Evolutionary conservation across 768 basidiomycete species (phyloP).

Genomic region (Leucosporidium yakuticum): DNA sequence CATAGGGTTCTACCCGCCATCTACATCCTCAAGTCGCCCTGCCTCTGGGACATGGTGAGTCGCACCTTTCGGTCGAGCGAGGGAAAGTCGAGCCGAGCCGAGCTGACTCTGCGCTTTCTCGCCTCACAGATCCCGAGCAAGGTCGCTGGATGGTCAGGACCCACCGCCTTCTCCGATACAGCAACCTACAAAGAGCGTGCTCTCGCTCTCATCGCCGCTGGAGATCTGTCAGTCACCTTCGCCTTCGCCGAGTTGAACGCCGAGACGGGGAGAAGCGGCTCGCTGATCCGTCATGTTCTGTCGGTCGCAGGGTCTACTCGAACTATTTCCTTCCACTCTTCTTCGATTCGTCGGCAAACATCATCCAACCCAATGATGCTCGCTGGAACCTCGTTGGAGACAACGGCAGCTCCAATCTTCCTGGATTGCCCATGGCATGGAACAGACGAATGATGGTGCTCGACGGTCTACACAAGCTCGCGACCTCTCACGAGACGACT

Average conservation of each 20-base stretch:
- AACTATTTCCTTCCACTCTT: slow-evolving; percentile 27
- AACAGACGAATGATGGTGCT: slow-evolving; percentile 23
- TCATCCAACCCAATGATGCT: slow-evolving; percentile 29
- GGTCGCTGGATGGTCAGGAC: slow-evolving; percentile 8
- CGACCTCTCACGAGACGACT: slow-evolving; percentile 20
- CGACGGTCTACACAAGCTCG: slow-evolving; percentile 18
- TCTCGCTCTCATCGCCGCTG: slow-evolving; percentile 16
- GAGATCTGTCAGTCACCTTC: slow-evolving; percentile 19
- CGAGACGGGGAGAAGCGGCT: background rate
- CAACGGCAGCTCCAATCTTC: background rate
- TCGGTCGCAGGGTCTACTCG: background rate
- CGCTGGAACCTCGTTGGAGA: slow-evolving; percentile 5
- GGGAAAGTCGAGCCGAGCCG: too few relatives aligned
- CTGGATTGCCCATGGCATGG: slow-evolving; percentile 22
- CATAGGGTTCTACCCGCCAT: slow-evolving; percentile 20
- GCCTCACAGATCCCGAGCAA: background rate
- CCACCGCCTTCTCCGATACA: slow-evolving; percentile 12
- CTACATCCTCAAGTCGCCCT: slow-evolving; percentile 26
- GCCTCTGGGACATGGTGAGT: slow-evolving; percentile 20
- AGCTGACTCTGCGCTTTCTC: background rate
- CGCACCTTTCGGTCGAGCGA: background rate
- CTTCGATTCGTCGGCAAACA: slow-evolving; percentile 10
- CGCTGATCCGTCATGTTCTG: background rate
- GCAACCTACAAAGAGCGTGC: slow-evolving; percentile 28
- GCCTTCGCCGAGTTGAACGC: too few relatives aligned